Base-by-base conservation (phyloP, 768 basidiomycete species). In the Rhodotorula graminis region DNA sequence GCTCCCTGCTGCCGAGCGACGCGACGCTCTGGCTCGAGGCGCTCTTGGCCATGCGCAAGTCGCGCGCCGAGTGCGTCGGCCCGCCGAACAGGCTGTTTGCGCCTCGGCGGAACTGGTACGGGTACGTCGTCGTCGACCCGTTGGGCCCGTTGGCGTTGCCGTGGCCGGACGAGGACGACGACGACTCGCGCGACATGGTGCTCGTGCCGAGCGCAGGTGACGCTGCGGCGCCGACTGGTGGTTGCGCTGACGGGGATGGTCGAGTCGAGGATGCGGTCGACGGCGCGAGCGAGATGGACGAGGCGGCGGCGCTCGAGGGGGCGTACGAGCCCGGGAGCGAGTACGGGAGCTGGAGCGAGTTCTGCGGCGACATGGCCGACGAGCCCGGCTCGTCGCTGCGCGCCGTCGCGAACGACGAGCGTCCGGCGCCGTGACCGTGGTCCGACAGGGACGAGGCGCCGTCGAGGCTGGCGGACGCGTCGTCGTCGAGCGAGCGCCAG, bases 41-140 rank as follows among this genome's bases (percentile, higher is more conserved):
- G 47, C 69, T 64, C 53, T 42, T 61, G 10, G 11, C 15, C 70
- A 71, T 71, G 65, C 62, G 66, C 5, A 61, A 4, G 27, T 66
- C 61, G 23, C 44, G 31, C 23, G 61, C n/a, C 2, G 19, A 37
- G n/a, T 29, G 31, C 12, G 65, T 59, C 9, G 59, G 27, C 5
- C 65, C 61, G 18, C 70, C 70, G 27, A 71, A 71, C 56, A 71
- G 58, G 33, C 31, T 46, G 65, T 71, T 71, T 2, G 52, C 33
- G 3, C 56, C 56, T 11, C 65, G 55, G 14, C 27, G 12, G 61
- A 52, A 64, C 49, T 40, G 33, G 23, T 60, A 55, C 29, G 50
- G 56, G 40, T 67, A 62, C 9, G 10, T 2, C 3, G 37, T 29
- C 18, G 44, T 46, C 44, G 18, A 14, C 2, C 44, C 44, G 12